Base-by-base conservation (phyloP, 2,329 filamentous ascomycete species). In the Ascosphaera apis region DNA sequence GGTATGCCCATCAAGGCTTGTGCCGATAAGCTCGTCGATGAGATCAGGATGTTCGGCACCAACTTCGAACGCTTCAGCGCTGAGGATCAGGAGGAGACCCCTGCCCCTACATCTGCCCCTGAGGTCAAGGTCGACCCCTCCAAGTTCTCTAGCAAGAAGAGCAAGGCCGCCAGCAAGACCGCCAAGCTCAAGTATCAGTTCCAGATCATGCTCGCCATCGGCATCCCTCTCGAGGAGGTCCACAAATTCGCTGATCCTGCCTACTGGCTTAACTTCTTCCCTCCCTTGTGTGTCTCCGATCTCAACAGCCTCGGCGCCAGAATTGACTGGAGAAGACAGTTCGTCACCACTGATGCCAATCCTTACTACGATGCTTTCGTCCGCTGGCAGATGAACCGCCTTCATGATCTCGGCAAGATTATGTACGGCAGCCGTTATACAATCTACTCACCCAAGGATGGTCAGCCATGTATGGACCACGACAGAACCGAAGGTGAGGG, bases 1-100 rank as follows among this genome's bases (percentile, higher is more conserved):
- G 88, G 88, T 47, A 91, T 98, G 76, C 83, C 84, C 33, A 98
- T 98, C 64, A 93, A 93, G 60, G 84, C 88, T 4, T 91, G 81
- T 49, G 83, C 88, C 37, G 86, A 98, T 63, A 95, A 95, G 65
- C 70, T 98, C 33, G 72, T 76, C 40, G 73, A 81, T 42, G 88
- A 98, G 59, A 76, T 95, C 38, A 72, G 80, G 57, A 65, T 77
- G 60, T 98, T 95, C 49, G 88, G 88, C 15, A 61, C 76, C 51
- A 73, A 83, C 49, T 95, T 95, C 43, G 76, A 84, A 49, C 63
- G 67, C 33, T 91, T 82, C 56, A 65, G 68, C 37, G 69, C 72
- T 37, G 71, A 77, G 8, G 56, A 62, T 19, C 66, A 65, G 27
- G 63, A 65, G 33, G 49, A 58, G n/a, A 54, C 65, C 0, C 67